A percentile compares a stretch with the other conserved stretches of the same genome.
Evolutionary conservation across 805 yeast species (phyloP).

Genomic region (Ogataea kodamae): DNA sequence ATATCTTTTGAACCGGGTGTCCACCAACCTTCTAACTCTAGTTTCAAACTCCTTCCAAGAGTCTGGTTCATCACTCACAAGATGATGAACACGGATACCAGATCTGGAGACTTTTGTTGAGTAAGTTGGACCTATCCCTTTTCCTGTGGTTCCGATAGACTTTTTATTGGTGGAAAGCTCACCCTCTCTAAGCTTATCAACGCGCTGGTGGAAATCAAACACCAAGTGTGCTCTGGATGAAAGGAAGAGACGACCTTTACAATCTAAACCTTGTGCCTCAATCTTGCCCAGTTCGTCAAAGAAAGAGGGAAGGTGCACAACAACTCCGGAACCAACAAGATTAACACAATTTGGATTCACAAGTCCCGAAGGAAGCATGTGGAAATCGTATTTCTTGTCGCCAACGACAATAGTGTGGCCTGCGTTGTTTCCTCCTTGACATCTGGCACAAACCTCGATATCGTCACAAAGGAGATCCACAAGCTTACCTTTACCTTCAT

Average conservation of each 20-base stretch:
- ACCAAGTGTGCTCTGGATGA: conserved; percentile 95
- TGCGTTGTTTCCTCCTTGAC: conserved; percentile 99
- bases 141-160: conserved; percentile 96
- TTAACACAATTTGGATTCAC: conserved; percentile 90
- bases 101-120: conserved; percentile 96
- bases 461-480: conserved; percentile 94
- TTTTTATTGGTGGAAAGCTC: conserved; percentile 80
- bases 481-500: conserved; percentile 98
- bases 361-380: conserved; percentile 97
- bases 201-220: conserved; percentile 96
- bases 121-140: conserved; percentile 98
- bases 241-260: conserved; percentile 74
- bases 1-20: conserved; percentile 82
- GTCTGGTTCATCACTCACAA: conserved; percentile 82
- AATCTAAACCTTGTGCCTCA: conserved; percentile 76
- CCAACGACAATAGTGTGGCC: conserved; percentile 97
- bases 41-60: conserved; percentile 91
- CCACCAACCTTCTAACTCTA: conserved; percentile 70
- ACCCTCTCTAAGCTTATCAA: conserved; percentile 91
- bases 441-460: conserved; percentile 95
- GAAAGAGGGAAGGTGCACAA: conserved; percentile 89
- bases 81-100: conserved; percentile 94
- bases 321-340: conserved; percentile 94
- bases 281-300: conserved; percentile 81
- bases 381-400: conserved; percentile 90